Evolutionary conservation across 1,139 yeast genomes (phyloP).

Genomic region (Eremothecium sinecaudum): DNA sequence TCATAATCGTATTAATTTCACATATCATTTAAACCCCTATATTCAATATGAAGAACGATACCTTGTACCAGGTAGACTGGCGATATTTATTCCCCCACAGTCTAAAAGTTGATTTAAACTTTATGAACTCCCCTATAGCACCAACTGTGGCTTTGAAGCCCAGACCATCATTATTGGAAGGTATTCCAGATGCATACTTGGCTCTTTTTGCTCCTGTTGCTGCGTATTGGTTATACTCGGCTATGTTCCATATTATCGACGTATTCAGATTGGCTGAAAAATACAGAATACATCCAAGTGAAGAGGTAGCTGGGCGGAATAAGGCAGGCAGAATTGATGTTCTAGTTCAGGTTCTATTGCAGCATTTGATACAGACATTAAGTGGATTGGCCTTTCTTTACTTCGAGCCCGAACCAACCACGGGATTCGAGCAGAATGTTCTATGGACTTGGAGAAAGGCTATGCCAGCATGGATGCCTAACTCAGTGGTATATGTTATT

Average conservation of each 20-base stretch:
- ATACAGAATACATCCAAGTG: conserved; percentile 86
- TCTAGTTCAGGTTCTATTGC: conserved; percentile 68
- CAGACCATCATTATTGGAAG: conserved; percentile 14
- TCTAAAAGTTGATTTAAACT: neutral
- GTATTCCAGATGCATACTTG: conserved; percentile 49
- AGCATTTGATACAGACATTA: conserved; percentile 72
- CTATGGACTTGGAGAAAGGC: conserved; percentile 57
- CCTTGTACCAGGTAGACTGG: no score
- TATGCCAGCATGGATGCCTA: conserved; percentile 37
- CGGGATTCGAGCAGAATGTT: conserved; percentile 62
- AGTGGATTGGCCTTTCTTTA: conserved; percentile 50
- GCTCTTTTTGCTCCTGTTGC: conserved; percentile 68
- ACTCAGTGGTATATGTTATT: conserved; percentile 36
- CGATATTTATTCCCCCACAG: no score
- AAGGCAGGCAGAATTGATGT: conserved; percentile 65
- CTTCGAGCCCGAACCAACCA: conserved; percentile 54
- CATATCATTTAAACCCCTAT: no score
- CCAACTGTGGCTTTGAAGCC: conserved; percentile 13
- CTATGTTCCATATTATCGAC: conserved; percentile 68
- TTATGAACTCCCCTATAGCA: conserved; percentile 16
- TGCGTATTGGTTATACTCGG: conserved; percentile 75
- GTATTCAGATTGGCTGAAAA: conserved; percentile 63
- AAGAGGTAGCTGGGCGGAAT: conserved; percentile 67
- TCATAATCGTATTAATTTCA: no score
- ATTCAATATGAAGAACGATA: no score